Conservation (phyloP, 345 rosid species). For the Lepidium africanum region DNA sequence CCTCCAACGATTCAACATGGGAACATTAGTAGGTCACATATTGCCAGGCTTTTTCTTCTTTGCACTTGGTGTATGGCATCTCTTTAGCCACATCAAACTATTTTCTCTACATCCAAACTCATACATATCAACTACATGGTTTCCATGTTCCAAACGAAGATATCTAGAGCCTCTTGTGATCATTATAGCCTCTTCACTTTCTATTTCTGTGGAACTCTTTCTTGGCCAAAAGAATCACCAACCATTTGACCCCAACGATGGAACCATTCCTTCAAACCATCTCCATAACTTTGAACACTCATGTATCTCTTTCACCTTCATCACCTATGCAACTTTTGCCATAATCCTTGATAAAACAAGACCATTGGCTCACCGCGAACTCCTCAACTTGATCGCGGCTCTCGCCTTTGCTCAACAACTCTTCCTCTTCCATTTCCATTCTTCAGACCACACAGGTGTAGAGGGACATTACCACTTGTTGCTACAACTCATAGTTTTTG, state of each 20-base stretch:
- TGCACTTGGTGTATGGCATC: constrained; percentile 69
- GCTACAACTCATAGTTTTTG: constrained; percentile 43
- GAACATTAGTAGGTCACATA: constrained; percentile 69
- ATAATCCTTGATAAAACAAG: constrained; percentile 43
- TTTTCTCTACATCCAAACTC: constrained; percentile 43
- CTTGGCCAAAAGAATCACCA: constrained; percentile 67
- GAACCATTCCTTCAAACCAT: constrained; percentile 80
- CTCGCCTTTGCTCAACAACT: constrained; percentile 66
- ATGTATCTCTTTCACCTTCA: constrained; percentile 56
- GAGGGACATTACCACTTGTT: constrained; percentile 85
- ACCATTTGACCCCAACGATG: constrained; percentile 58
- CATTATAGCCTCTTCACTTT: constrained; percentile 51
- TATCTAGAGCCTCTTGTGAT: constrained; percentile 54
- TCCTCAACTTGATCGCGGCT: constrained; percentile 49
- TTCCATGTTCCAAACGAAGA: constrained; percentile 42
- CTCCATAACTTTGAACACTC: constrained; percentile 88
- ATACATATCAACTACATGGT: constrained; percentile 55
- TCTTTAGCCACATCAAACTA: constrained; percentile 62
- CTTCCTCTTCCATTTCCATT: constrained; percentile 71
- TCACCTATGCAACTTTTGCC: constrained; percentile 53
- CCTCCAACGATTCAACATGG: constrained; percentile 39
- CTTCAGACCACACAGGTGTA: constrained; percentile 71
- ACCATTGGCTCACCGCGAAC: constrained; percentile 26
- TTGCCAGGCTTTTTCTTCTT: constrained; percentile 65
- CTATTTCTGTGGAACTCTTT: constrained; percentile 73